Percentiles rank a stretch among this genome's conserved stretches.
Evolutionary conservation across 345 rosid species (phyloP).

Genomic region (Hirschfeldia incana): DNA sequence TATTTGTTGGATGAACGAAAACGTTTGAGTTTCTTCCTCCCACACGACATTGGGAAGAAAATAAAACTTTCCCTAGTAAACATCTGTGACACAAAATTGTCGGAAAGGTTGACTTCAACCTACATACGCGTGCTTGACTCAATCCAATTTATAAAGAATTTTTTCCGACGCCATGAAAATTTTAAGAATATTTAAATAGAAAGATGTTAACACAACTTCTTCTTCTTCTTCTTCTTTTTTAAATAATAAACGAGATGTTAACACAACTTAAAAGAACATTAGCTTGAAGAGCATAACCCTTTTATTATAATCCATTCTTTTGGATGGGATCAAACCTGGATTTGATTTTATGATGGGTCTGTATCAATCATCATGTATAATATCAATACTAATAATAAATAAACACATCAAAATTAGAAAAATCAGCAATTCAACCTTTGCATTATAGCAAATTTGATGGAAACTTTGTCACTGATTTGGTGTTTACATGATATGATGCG

Average conservation of each 20-base stretch:
- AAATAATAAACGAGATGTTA: too few species aligned
- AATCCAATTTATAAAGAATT: too few species aligned
- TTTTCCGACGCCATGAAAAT: too few species aligned
- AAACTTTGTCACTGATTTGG: background rate
- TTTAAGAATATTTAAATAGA: background rate
- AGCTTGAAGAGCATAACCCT: background rate
- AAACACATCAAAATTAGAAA: background rate
- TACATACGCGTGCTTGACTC: conserved; percentile 14
- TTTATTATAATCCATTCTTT: background rate
- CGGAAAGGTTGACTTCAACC: conserved; percentile 20
- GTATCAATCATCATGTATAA: background rate
- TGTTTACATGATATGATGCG: background rate
- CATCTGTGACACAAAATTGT: conserved; percentile 10
- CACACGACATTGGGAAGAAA: background rate
- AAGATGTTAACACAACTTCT: background rate
- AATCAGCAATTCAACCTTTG: background rate
- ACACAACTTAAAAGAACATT: background rate
- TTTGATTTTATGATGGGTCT: background rate
- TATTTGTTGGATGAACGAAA: background rate
- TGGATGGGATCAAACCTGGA: background rate
- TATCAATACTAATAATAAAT: background rate
- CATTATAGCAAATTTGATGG: background rate
- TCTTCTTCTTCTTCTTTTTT: too few species aligned
- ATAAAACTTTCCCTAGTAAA: background rate
- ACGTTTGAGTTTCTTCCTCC: background rate